Evolutionary conservation across 2,329 filamentous ascomycete species (phyloP).

Genomic region (Gremmenia infestans): DNA sequence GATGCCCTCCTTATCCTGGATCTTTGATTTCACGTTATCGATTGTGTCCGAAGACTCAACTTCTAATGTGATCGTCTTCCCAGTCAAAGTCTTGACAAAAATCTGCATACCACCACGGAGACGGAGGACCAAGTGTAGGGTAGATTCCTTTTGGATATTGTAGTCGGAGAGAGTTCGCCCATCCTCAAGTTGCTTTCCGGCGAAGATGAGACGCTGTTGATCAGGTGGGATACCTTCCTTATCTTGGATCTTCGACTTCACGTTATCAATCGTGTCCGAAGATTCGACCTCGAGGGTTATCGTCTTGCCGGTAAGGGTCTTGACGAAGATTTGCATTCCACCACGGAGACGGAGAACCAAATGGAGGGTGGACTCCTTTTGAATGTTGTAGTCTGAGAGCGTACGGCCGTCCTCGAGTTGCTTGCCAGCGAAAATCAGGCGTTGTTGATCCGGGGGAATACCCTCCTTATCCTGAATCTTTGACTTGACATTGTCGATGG

Average conservation of each 20-base stretch:
- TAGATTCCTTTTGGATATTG: conserved; percentile 79
- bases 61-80: conserved; percentile 65
- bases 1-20: conserved; percentile 68
- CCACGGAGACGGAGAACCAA: conserved; percentile 96
- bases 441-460: conserved; percentile 98
- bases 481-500: conserved; percentile 99
- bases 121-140: conserved; percentile 65
- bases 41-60: conserved; percentile 65
- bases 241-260: conserved; percentile 68
- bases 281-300: conserved; percentile 66
- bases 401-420: conserved; percentile 99
- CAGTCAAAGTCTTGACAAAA: conserved; percentile 66
- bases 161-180: conserved; percentile 74
- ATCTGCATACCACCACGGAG: conserved; percentile 72
- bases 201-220: conserved; percentile 66
- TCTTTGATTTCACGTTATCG: conserved; percentile 66
- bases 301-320: conserved; percentile 65
- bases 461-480: conserved; percentile 99
- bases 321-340: conserved; percentile 78
- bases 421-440: conserved; percentile 99
- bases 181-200: conserved; percentile 68
- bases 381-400: conserved; percentile 99
- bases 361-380: conserved; percentile 99
- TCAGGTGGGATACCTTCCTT: conserved; percentile 68
- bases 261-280: conserved; percentile 65